phyloP scores from a whole-genome alignment of 208 protist genomes.

The Acanthamoeba royreba region DNA sequence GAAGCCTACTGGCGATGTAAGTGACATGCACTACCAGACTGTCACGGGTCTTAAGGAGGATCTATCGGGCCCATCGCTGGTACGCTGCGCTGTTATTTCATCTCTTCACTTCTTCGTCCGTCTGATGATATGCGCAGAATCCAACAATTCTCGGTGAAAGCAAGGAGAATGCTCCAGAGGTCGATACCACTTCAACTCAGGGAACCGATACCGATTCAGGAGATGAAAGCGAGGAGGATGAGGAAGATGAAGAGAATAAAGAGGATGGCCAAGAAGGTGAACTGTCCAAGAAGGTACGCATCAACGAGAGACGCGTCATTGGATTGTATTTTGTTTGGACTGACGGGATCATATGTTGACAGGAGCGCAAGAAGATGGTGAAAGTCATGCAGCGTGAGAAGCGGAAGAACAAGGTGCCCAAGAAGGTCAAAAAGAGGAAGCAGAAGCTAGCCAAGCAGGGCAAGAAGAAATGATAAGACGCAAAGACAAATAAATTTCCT shows the following conservation, averaged over 20 bases:
- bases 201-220: background rate
- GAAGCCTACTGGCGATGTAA: background rate
- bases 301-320: too few species aligned
- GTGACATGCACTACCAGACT: background rate
- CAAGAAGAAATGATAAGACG: conserved; percentile 29
- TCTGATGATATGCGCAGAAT: background rate
- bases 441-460: background rate
- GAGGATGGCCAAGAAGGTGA: background rate
- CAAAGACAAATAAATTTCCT: background rate
- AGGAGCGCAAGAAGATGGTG: background rate
- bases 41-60: background rate
- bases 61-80: background rate
- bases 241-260: background rate
- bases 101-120: background rate
- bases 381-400: conserved; percentile 1
- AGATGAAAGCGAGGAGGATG: background rate
- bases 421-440: conserved; percentile 29
- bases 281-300: background rate
- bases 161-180: background rate
- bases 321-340: background rate
- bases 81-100: background rate
- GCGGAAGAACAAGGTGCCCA: conserved; percentile 26
- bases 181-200: background rate
- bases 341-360: background rate
- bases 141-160: too few species aligned